Evolutionary conservation across 208 protist genomes (phyloP), one percentile per base, ranked within the genome.

Genomic region (Leptomonas seymouri): DNA sequence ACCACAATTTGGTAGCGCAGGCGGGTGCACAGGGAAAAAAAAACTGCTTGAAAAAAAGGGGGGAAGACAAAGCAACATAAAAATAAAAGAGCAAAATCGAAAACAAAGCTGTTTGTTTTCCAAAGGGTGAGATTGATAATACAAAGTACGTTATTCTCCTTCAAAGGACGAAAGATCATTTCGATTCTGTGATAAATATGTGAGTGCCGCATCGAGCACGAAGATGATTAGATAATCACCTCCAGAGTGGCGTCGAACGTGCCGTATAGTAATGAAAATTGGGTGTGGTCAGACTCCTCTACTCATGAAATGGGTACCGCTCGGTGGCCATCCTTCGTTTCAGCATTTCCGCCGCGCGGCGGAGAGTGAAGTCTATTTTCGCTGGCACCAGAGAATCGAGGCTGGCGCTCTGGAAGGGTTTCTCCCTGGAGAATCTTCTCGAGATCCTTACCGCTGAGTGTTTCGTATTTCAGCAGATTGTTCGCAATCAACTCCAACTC

Each of bases 391-490:
- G 80, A 51, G 18, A 80, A 53, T 14, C 80, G 70, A 20, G 80
- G 73, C 25, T 64, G 41, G 16, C 77, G 81, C 27, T 73, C 50
- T 49, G 90, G 85, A 41, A 96, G 49, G n/a, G 72, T 57, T 42
- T 96, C 84, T 31, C 91, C 91, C n/a, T 89, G 84, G 30, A 93
- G 23, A 51, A 97, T 83, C 36, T 76, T 82, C 45, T 88, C 74
- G 18, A 97, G 57, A 48, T 97, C 89, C 3, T 93, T 86, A 12
- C 87, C 88, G 28, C 71, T 85, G 39, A 97, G 80, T 0, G 93
- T 97, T 67, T 97, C 93, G 71, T 90, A 87, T 46, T 91, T 84
- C 18, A 97, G 75, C 14, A 97, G 81, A 27, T 86, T 78, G n/a
- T 95, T 71, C 23, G 91, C 93, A 66, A 97, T 83, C 23, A 70